A percentile compares a stretch with the other conserved stretches of the same genome.
These are phyloP conservation scores for Wickerhamiella parazyma DNA, from an alignment of 805 yeast species.

Conservation along the genomic window DNA sequence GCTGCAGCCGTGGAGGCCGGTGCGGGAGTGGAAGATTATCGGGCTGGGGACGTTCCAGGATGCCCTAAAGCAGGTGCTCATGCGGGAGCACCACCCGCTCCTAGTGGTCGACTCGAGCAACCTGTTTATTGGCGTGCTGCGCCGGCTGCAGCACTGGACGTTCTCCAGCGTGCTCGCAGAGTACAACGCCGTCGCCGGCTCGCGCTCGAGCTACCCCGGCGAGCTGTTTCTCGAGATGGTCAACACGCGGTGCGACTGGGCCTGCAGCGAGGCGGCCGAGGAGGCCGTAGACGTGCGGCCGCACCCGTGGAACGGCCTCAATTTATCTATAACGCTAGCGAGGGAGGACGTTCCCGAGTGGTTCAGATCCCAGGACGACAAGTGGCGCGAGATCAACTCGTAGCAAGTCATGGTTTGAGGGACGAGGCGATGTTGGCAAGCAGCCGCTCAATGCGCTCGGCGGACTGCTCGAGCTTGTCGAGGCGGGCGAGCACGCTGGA, in stretches of 20 bases:
- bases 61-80: conserved; percentile 52
- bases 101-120: conserved; percentile 69
- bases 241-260: conserved; percentile 34
- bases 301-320: neutral
- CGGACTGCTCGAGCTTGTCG: conserved; percentile 1
- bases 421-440: neutral
- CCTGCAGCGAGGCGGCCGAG: conserved; percentile 39
- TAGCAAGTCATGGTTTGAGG: too few species aligned
- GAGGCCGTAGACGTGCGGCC: too few species aligned
- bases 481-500: neutral
- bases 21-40: conserved; percentile 60
- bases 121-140: conserved; percentile 63
- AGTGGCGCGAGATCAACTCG: conserved; percentile 22
- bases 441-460: conserved; percentile 2
- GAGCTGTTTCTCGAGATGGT: conserved; percentile 73
- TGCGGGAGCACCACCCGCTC: conserved; percentile 49
- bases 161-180: conserved; percentile 74
- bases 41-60: conserved; percentile 50
- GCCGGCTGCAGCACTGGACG: conserved; percentile 82
- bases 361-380: conserved; percentile 51
- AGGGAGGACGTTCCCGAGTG: conserved; percentile 58
- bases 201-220: conserved; percentile 60
- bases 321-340: conserved; percentile 14
- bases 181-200: conserved; percentile 63
- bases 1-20: conserved; percentile 28